Base-by-base conservation (phyloP, 2,329 filamentous ascomycete species). In the Nectriaceae sp. region DNA sequence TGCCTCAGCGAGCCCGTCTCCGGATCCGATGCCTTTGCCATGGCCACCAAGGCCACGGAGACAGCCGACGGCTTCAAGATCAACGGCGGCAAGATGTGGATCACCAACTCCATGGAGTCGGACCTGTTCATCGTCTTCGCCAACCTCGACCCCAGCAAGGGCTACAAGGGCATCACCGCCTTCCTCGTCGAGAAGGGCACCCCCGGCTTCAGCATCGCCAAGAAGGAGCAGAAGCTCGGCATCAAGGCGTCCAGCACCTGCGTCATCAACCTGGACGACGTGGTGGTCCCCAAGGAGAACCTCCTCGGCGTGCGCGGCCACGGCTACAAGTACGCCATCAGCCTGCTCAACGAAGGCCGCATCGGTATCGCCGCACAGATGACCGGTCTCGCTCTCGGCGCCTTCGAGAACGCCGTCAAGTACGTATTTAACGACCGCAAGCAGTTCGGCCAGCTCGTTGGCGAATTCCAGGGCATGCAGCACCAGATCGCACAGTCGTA, bases 151-250 rank as follows among this genome's bases (percentile, higher is more conserved):
- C 92, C 88, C 1, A 86, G 83, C 74, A 91, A 93, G 75, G 93
- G 91, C 44, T 97, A 99, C 80, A 93, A 92, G 73, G 94, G 94
- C 49, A 99, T 99, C 71, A 92, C 91, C 2, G 94, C 94, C 44
- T 99, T 99, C 69, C 77, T 99, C 52, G 86, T 97, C 36, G 92
- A 97, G 74, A 97, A 96, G 78, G 87, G 79, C 64, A 89, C 84
- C 42, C 85, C 87, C 46, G 94, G 94, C 26, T 97, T 99, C 78
- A 86, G 83, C 52, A 95, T 99, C 65, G 91, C 94, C 35, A 99
- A 99, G 83, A 99, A 99, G 79, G 94, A 99, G 80, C 97, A 97
- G 87, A 99, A 99, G 79, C 85, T 99, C 41, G 94, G 94, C 50
- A 99, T 99, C 75, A 87, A 83, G 66, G 94, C 94, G 45, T 95